Base-by-base conservation (phyloP, 2,329 filamentous ascomycete genomes). In the Dactylellina drechsleri region DNA sequence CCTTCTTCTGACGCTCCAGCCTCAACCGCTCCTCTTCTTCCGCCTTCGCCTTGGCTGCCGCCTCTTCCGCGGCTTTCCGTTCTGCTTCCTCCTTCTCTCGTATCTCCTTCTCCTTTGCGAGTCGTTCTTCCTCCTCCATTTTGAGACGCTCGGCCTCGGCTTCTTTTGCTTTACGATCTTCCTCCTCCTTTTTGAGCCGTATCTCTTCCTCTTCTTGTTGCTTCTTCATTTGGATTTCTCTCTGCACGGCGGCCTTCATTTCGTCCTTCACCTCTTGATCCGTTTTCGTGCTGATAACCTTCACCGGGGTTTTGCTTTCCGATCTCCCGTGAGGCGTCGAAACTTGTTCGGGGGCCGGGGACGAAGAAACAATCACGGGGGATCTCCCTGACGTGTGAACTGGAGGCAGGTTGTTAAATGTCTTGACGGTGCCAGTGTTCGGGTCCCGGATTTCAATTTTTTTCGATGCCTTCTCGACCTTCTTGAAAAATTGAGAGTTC, bases 241-340 rank as follows among this genome's bases (percentile, higher is more conserved):
- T 85, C 13, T 90, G 89, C 76, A 90, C 89, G 0, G 90, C 86
- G 16, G 91, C 87, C 79, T 86, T 87, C 80, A 96, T 90, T 81
- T 92, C 90, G 81, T 91, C 89, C 82, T 91, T 90, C 77, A 92
- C 92, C 83, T 97, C 91, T 81, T 94, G 91, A 41, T 88, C 87
- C 0, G 90, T 90, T 86, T 95, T 95, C 49, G 84, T 84, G 23
- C 85, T 85, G 18, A 83, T 82, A n/a, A 83, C 96, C 92, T 79
- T 96, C 92, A 78, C 93, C 92, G 92, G 80, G 97, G 97, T 79
- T 88, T 85, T 78, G 80, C 85, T 86, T 60, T 96, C 92, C 15
- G 88, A 85, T 49, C 92, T 90, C 65, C 83, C 83, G 79, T 95
- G 91, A 18, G 90, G 85, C 18, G 13, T n/a, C 43, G 43, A 47